Conservation (phyloP, 2,329 filamentous ascomycete species). For the Pseudogymnoascus sp. region DNA sequence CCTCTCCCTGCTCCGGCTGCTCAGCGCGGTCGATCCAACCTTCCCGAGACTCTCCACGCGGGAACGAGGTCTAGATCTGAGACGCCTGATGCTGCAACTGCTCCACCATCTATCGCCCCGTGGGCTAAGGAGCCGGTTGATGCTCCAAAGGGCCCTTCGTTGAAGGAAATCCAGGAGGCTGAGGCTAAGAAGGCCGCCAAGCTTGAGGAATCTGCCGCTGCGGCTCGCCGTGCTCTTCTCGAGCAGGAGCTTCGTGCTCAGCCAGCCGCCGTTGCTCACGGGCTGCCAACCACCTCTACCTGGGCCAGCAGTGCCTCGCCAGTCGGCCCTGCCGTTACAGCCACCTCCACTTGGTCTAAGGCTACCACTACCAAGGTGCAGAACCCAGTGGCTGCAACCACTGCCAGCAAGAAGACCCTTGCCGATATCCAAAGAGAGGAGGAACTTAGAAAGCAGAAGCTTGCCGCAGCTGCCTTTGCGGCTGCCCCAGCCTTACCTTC, state of each 20-base stretch:
- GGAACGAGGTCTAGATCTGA: slow-evolving; percentile 53
- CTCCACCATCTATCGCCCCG: slow-evolving; percentile 69
- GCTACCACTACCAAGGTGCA: slow-evolving; percentile 33
- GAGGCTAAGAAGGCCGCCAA: slow-evolving; percentile 90
- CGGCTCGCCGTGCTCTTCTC: slow-evolving; percentile 64
- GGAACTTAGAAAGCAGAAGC: slow-evolving; percentile 76
- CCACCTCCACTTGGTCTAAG: slow-evolving; percentile 40
- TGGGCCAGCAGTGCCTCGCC: slow-evolving; percentile 47
- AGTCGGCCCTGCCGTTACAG: slow-evolving; percentile 18
- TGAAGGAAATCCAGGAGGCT: slow-evolving; percentile 94
- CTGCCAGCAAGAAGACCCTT: slow-evolving; percentile 69
- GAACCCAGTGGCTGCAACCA: slow-evolving; percentile 24
- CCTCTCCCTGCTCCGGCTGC: slow-evolving; percentile 83
- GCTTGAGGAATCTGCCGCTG: slow-evolving; percentile 70
- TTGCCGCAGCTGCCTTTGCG: slow-evolving; percentile 38
- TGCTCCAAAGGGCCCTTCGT: slow-evolving; percentile 72
- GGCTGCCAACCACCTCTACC: slow-evolving; percentile 78
- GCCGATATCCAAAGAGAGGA: slow-evolving; percentile 97
- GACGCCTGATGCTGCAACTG: slow-evolving; percentile 53
- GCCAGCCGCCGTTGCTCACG: slow-evolving; percentile 57
- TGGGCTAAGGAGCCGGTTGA: slow-evolving; percentile 85
- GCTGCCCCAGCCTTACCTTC: slow-evolving; percentile 33
- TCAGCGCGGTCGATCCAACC: slow-evolving; percentile 72
- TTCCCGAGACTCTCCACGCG: slow-evolving; percentile 63
- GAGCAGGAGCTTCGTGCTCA: slow-evolving; percentile 67